phyloP scores from a whole-genome alignment of 768 basidiomycete species.

The Grammothele lineata region DNA sequence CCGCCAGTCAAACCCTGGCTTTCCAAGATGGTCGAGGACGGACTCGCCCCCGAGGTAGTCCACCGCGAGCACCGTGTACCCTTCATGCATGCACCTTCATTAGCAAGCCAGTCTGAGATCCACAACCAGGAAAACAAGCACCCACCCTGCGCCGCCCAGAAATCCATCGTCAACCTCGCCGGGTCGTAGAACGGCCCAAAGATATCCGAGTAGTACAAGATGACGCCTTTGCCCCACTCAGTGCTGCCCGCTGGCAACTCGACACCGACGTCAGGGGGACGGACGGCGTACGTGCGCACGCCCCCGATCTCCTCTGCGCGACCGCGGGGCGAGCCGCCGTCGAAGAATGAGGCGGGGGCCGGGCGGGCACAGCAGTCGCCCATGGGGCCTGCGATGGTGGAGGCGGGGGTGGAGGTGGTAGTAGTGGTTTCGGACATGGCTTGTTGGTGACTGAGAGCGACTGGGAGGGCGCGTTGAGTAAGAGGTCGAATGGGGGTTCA shows the following conservation, averaged over 20 bases:
- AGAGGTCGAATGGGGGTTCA: too few species aligned
- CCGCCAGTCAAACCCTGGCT: conserved; percentile 17
- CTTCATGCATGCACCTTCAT: conserved; percentile 27
- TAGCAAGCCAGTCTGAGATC: neutral
- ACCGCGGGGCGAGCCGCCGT: conserved; percentile 44
- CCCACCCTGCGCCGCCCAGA: conserved; percentile 54
- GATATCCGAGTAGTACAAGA: conserved; percentile 57
- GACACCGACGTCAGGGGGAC: conserved; percentile 27
- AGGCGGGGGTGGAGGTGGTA: neutral
- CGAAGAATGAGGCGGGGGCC: conserved; percentile 49
- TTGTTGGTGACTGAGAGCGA: too few species aligned
- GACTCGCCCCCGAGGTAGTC: conserved; percentile 65
- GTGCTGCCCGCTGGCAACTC: too few species aligned
- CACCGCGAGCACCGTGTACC: conserved; percentile 53
- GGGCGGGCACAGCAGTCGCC: conserved; percentile 50
- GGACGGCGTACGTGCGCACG: conserved; percentile 49
- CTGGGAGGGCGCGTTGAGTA: too few species aligned
- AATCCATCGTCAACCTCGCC: conserved; percentile 57
- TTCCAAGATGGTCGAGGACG: conserved; percentile 34
- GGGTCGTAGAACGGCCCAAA: conserved; percentile 58
- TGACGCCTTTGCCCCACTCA: conserved; percentile 33
- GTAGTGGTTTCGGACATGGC: too few species aligned
- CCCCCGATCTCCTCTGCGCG: conserved; percentile 34
- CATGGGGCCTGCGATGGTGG: conserved; percentile 7
- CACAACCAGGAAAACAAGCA: neutral